Evolutionary conservation across 2,329 filamentous ascomycete genomes (phyloP).

Genomic region (Exophiala bonariae): DNA sequence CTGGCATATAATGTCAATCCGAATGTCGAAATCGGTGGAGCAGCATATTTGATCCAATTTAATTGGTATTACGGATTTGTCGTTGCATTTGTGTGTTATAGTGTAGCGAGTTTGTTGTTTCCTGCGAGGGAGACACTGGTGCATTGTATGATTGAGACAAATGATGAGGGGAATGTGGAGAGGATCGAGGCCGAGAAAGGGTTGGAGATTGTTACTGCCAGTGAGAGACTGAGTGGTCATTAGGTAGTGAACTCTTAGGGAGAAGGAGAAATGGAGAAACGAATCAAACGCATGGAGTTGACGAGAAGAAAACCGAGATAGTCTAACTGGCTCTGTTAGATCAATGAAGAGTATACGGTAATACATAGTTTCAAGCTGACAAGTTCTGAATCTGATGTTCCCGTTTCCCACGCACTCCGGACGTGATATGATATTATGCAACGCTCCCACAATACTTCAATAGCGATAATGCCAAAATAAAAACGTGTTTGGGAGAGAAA

Average conservation of each 20-base stretch:
- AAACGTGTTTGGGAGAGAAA: not conserved
- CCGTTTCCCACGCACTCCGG: too few species aligned
- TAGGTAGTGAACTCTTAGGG: too few species aligned
- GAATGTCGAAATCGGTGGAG: conserved; percentile 40
- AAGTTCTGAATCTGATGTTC: too few species aligned
- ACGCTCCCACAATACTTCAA: too few species aligned
- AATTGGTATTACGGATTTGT: conserved; percentile 66
- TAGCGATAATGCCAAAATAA: not conserved
- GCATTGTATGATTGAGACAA: conserved; percentile 6
- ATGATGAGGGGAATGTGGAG: not conserved
- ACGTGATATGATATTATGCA: too few species aligned
- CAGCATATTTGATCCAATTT: conserved; percentile 59
- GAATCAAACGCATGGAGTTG: too few species aligned
- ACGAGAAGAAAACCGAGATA: too few species aligned
- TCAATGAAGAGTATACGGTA: too few species aligned
- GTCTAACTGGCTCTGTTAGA: too few species aligned
- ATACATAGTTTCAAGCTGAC: too few species aligned
- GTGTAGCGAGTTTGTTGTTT: conserved; percentile 35
- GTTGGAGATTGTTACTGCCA: not conserved
- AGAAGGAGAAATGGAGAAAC: too few species aligned
- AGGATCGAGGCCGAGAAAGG: conserved; percentile 1
- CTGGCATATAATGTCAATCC: conserved; percentile 40
- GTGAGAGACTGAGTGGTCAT: not conserved
- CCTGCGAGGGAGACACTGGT: conserved; percentile 14
- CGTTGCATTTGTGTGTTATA: conserved; percentile 57